Evolutionary conservation across 2,329 filamentous ascomycete genomes (phyloP).

Genomic region (Zymoseptoria ardabiliae): DNA sequence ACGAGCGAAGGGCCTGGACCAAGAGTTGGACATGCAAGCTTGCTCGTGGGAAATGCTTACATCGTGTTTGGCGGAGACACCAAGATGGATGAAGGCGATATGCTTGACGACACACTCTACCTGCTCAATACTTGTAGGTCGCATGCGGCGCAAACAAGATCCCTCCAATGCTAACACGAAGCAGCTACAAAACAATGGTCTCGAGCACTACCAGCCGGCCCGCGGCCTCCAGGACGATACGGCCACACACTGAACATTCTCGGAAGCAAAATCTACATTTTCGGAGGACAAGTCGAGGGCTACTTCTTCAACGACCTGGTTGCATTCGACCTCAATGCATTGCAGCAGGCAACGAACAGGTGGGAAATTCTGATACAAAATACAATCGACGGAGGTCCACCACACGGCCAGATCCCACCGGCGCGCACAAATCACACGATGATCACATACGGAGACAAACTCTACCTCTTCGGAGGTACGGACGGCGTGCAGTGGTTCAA

Average conservation of each 20-base stretch:
- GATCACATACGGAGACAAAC: conserved; percentile 83
- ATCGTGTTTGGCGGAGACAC: conserved; percentile 99
- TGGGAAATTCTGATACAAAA: conserved; percentile 90
- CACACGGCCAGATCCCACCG: conserved; percentile 64
- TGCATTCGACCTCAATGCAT: conserved; percentile 89
- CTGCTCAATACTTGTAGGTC: conserved; percentile 90
- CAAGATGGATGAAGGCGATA: conserved; percentile 87
- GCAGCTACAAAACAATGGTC: conserved; percentile 97
- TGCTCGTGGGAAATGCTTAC: conserved; percentile 95
- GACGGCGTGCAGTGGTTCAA: conserved; percentile 98
- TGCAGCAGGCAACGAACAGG: conserved; percentile 82
- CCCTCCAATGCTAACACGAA: background rate
- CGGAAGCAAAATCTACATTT: conserved; percentile 94
- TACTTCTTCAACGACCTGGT: conserved; percentile 97
- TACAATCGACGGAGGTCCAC: conserved; percentile 54
- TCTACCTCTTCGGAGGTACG: conserved; percentile 96
- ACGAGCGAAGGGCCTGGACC: conserved; percentile 92
- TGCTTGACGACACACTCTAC: conserved; percentile 91
- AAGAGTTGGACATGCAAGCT: conserved; percentile 84
- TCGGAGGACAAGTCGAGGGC: conserved; percentile 94
- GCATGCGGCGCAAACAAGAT: background rate
- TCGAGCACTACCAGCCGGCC: conserved; percentile 77
- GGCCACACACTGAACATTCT: conserved; percentile 95
- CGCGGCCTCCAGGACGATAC: conserved; percentile 81
- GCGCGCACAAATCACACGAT: conserved; percentile 92